Evolutionary conservation across 1,139 yeast species (phyloP).

Genomic region (Arxiozyma telluris): DNA sequence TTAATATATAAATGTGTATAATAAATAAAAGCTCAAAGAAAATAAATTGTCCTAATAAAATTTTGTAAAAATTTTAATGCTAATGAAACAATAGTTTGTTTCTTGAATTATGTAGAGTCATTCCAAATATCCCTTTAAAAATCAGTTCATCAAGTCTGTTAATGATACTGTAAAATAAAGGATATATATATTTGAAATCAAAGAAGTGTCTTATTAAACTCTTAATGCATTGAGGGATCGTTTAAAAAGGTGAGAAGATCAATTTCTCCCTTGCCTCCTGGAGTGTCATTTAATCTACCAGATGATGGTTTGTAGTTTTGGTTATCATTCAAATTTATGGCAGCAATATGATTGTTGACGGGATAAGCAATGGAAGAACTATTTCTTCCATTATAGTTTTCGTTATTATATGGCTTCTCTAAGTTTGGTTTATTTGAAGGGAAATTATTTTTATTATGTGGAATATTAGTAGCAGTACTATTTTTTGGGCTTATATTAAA

Average conservation of each 20-base stretch:
- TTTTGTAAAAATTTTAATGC: neutral
- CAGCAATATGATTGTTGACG: neutral
- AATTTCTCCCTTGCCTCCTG: conserved; percentile 10
- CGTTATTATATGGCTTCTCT: neutral
- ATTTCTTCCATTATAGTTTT: neutral
- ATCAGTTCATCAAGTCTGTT: neutral
- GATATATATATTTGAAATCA: neutral
- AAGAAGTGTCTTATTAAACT: neutral
- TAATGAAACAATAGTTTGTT: neutral
- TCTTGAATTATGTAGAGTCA: neutral
- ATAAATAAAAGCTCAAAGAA: neutral
- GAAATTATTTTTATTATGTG: neutral
- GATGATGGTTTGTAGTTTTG: neutral
- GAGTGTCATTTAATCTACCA: neutral
- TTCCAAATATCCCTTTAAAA: neutral
- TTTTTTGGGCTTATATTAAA: neutral
- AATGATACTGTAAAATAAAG: neutral
- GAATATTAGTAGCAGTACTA: conserved; percentile 1
- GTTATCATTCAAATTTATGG: neutral
- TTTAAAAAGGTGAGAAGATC: conserved; percentile 19
- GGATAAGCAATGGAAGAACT: neutral
- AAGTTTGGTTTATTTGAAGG: neutral
- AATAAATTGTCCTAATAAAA: neutral
- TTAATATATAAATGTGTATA: neutral
- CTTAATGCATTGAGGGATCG: conserved; percentile 7